Percentiles rank a stretch among this genome's conserved stretches.
phyloP scores from a whole-genome alignment of 139 green algal species.

The Picochlorum sp. region DNA sequence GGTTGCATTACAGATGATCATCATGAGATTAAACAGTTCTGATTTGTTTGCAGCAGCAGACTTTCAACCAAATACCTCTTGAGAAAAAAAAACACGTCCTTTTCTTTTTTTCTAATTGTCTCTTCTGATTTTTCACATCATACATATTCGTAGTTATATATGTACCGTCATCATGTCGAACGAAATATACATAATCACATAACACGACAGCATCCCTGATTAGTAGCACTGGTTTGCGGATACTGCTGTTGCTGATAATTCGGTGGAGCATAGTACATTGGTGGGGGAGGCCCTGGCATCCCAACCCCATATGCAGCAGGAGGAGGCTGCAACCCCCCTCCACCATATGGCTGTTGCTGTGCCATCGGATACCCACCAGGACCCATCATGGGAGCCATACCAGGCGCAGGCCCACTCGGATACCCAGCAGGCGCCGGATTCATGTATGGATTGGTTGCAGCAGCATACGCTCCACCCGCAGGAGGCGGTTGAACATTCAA shows the following conservation, averaged over 20 bases:
- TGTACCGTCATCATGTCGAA: not conserved
- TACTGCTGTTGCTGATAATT: conserved; percentile 4
- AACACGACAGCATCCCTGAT: too few relatives aligned
- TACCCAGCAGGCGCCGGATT: conserved; percentile 7
- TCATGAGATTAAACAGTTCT: conserved; percentile 28
- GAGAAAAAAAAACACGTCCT: not conserved
- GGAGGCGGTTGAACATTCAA: conserved; percentile 1
- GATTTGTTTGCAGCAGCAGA: conserved; percentile 22
- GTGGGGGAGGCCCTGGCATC: not conserved
- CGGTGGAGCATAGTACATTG: conserved; percentile 8
- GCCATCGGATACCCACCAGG: not conserved
- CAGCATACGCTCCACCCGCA: not conserved
- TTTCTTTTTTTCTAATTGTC: too few relatives aligned
- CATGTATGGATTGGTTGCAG: conserved; percentile 1
- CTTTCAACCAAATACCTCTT: not conserved
- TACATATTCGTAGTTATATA: too few relatives aligned
- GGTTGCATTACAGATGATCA: conserved; percentile 19
- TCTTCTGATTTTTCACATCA: too few relatives aligned
- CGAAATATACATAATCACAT: not conserved
- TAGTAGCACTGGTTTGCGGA: too few relatives aligned
- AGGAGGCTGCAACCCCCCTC: not conserved
- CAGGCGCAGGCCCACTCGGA: not conserved
- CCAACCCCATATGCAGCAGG: not conserved
- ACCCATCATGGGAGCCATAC: too few relatives aligned
- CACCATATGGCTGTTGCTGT: not conserved